Evolutionary conservation across 2,329 filamentous ascomycete species (phyloP).

Genomic region (Endothia cerciana): DNA sequence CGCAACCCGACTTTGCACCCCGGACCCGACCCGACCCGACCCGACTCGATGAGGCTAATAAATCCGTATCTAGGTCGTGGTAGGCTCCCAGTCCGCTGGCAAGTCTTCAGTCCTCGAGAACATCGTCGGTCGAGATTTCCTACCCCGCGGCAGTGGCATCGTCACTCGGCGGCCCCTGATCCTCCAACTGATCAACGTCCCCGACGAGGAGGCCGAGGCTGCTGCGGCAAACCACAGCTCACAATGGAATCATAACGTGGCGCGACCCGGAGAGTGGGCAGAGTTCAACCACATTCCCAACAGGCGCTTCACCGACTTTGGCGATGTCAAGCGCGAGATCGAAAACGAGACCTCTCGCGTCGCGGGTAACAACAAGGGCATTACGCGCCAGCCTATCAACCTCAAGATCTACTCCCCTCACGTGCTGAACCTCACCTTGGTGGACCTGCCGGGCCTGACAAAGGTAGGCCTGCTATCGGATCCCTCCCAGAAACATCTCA

Average conservation of each 20-base stretch:
- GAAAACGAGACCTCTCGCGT: conserved; percentile 95
- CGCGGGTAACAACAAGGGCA: conserved; percentile 93
- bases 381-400: conserved; percentile 96
- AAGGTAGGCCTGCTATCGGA: conserved; percentile 41
- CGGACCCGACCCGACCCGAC: not conserved
- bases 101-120: conserved; percentile 99
- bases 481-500: not conserved
- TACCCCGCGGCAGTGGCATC: conserved; percentile 94
- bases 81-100: conserved; percentile 96
- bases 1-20: conserved; percentile 30
- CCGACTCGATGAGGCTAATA: not conserved
- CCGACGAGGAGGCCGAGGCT: conserved; percentile 64
- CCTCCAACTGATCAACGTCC: conserved; percentile 96
- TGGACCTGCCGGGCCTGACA: conserved; percentile 94
- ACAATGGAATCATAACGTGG: conserved; percentile 60
- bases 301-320: conserved; percentile 97
- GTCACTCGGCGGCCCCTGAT: conserved; percentile 93
- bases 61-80: conserved; percentile 73
- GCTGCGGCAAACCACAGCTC: conserved; percentile 23
- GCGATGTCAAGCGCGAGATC: conserved; percentile 98
- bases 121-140: conserved; percentile 95
- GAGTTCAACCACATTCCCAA: conserved; percentile 98
- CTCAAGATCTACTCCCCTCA: conserved; percentile 98
- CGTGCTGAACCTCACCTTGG: conserved; percentile 92
- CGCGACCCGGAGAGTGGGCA: conserved; percentile 81